Conservation (phyloP, 106 monocot genomes). For the Acorus gramineus region DNA sequence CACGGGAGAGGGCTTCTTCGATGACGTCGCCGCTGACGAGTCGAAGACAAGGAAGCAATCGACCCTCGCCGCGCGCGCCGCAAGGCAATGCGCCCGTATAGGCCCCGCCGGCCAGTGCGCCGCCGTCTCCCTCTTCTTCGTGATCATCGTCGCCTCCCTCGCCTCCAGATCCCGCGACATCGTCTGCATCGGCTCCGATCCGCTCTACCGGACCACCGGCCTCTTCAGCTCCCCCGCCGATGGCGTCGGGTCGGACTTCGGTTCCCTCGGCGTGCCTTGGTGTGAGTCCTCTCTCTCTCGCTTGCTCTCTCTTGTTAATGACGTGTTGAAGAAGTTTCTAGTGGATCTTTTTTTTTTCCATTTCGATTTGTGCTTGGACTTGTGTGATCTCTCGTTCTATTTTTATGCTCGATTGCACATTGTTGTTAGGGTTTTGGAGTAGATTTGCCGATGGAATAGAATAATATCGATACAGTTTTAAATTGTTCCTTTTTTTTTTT, state of each 20-base stretch:
- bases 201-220: slow-evolving; percentile 20
- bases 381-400: too few relatives aligned
- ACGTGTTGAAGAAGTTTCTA: neutral
- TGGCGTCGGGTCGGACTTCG: slow-evolving; percentile 78
- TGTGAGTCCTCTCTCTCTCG: slow-evolving; percentile 36
- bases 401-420: too few relatives aligned
- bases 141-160: slow-evolving; percentile 17
- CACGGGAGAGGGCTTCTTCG: neutral
- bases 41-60: slow-evolving; percentile 52
- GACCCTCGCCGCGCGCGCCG: slow-evolving; percentile 17
- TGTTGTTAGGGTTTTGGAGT: neutral
- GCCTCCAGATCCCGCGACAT: slow-evolving; percentile 7
- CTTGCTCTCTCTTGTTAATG: neutral
- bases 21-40: slow-evolving; percentile 33
- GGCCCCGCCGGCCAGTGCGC: slow-evolving; percentile 8
- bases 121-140: slow-evolving; percentile 15
- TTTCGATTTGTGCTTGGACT: neutral
- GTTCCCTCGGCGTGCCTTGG: slow-evolving; percentile 93
- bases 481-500: slow-evolving; percentile 2
- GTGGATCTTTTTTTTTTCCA: neutral
- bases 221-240: slow-evolving; percentile 29
- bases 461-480: neutral
- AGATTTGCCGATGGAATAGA: neutral
- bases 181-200: slow-evolving; percentile 2
- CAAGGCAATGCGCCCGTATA: neutral